These are phyloP conservation scores for Echria macrotheca DNA, from an alignment of 495 filamentous ascomycete species.

Conservation along the genomic window DNA sequence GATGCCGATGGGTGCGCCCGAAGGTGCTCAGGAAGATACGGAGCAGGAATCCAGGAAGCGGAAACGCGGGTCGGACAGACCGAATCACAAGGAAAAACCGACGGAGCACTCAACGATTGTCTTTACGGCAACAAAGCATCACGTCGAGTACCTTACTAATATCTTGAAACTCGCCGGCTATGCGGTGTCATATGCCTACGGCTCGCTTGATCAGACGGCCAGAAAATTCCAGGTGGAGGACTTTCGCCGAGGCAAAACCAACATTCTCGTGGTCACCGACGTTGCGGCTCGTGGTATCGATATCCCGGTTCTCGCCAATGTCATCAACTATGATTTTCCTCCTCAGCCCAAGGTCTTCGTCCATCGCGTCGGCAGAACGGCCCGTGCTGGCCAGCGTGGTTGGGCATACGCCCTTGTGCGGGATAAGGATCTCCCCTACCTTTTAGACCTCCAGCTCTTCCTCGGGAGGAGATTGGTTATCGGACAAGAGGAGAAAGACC, in stretches of 20 bases:
- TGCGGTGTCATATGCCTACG: conserved; percentile 86
- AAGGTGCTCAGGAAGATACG: conserved; percentile 36
- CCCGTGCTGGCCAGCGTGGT: conserved; percentile 81
- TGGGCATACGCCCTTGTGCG: conserved; percentile 93
- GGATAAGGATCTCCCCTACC: conserved; percentile 79
- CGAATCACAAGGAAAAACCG: conserved; percentile 50
- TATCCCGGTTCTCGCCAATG: conserved; percentile 92
- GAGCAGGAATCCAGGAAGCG: conserved; percentile 55
- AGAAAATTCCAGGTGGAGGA: conserved; percentile 84
- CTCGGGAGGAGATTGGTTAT: conserved; percentile 72
- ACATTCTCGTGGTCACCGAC: conserved; percentile 95
- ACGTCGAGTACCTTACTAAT: conserved; percentile 86
- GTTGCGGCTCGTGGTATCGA: conserved; percentile 96
- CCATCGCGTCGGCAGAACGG: conserved; percentile 92
- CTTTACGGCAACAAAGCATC: conserved; percentile 92
- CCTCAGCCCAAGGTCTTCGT: conserved; percentile 95
- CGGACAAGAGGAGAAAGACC: conserved; percentile 50
- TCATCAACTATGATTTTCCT: conserved; percentile 98
- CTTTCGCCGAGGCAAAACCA: conserved; percentile 76
- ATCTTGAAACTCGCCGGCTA: conserved; percentile 72
- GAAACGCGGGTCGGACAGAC: conserved; percentile 53
- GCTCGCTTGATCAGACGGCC: conserved; percentile 86
- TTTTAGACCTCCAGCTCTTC: conserved; percentile 93
- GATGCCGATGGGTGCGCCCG: conserved; percentile 74
- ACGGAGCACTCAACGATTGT: conserved; percentile 84